Evolutionary conservation across 2,329 filamentous ascomycete genomes (phyloP), one percentile per base, ranked within the genome.

Genomic region (Epichloe bromicola): DNA sequence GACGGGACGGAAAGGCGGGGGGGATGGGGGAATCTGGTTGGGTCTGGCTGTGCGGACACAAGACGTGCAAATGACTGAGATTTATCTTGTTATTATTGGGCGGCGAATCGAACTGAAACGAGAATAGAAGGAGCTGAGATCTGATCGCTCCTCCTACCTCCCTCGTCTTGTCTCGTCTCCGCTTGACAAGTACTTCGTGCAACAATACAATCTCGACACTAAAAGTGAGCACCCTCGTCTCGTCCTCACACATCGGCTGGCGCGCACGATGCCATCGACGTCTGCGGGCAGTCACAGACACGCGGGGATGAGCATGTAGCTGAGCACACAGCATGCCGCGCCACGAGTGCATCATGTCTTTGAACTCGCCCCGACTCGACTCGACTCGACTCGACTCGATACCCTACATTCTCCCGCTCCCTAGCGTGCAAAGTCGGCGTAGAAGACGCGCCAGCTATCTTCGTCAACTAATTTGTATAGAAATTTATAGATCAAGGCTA

Each of bases 261-360:
- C 10, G 23, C 20, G 20, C 46, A 41, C 38, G 46, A 49, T 42
- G 38, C 26, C 36, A 23, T 17, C 40, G 26, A 37, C 34, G 48
- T 42, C 48, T 44, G 48, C 40, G 40, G 26, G 46, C 30, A 15
- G 34, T 49, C 39, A 43, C 39, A 49, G 39, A 43, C 47, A 49
- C 17, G 47, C 47, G 33, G 40, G 39, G 39, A 42, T 33, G 12
- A 37, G 17, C 26, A 30, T 30, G 8, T 10, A 30, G 26, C 26
- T 30, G 26, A 30, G 26, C n/a, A 41, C 39, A 41, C 39, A 15
- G 39, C 39, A 23, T 41, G 39, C n/a, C 17, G 10, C 26, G 8
- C 42, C 42, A 45, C 42, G 42, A 45, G 42, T 14, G 23, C 17
- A 26, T 46, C 33, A 26, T 48, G 46, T 48, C 46, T 48, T 26